phyloP scores from a whole-genome alignment of 257 asterid genomes.

The Perilla frutescens region DNA sequence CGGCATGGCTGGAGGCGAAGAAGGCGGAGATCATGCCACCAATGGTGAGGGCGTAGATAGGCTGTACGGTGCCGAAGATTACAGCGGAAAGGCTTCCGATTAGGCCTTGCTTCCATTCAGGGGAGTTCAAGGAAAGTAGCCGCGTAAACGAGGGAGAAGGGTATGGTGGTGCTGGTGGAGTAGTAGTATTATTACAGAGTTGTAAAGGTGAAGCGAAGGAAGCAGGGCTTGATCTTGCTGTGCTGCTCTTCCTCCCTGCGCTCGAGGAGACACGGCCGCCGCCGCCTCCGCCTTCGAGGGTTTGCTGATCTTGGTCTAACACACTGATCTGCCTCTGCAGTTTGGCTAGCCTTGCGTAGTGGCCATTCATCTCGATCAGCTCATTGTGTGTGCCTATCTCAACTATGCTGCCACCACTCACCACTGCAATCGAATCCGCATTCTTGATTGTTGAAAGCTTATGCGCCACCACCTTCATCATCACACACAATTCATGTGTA shows the following conservation, averaged over 20 bases:
- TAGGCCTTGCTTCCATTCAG: constrained; percentile 81
- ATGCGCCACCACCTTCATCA: constrained; percentile 81
- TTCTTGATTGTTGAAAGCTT: constrained; percentile 83
- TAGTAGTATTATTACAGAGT: too few relatives aligned
- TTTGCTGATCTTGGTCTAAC: constrained; percentile 55
- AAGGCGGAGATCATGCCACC: constrained; percentile 86
- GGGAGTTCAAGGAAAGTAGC: constrained; percentile 58
- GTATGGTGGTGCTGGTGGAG: constrained; percentile 34
- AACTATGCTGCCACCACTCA: constrained; percentile 55
- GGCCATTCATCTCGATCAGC: constrained; percentile 62
- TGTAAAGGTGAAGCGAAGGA: constrained; percentile 56
- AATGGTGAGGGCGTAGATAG: constrained; percentile 76
- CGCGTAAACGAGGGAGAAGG: constrained; percentile 62
- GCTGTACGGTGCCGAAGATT: constrained; percentile 76
- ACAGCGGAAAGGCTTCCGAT: constrained; percentile 70
- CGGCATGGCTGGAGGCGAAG: constrained; percentile 57
- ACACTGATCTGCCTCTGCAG: constrained; percentile 70
- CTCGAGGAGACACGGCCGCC: constrained; percentile 42
- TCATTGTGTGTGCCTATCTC: constrained; percentile 76
- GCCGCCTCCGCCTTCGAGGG: constrained; percentile 23
- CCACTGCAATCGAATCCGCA: constrained; percentile 74
- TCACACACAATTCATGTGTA: too few relatives aligned
- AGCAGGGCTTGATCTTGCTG: constrained; percentile 67
- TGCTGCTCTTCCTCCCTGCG: constrained; percentile 53
- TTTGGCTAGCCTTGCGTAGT: constrained; percentile 65